Evolutionary conservation across 2,329 filamentous ascomycete genomes (phyloP), one percentile per base, ranked within the genome.

Genomic region (Cryphonectria japonica): DNA sequence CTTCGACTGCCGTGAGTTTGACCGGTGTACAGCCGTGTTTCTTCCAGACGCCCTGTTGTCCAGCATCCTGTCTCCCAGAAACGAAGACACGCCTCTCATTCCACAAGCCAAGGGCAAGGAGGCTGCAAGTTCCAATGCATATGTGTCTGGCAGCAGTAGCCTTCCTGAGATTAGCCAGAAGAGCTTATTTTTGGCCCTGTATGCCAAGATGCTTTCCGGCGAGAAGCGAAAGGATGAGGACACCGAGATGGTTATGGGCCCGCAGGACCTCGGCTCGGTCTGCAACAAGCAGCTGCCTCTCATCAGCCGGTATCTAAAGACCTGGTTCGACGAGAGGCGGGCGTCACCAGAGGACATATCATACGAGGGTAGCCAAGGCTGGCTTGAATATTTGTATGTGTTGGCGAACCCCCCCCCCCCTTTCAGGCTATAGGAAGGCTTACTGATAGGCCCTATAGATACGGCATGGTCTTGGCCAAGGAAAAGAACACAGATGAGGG

Each of bases 151-250:
- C 57, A 75, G 69, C 59, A n/a, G 69, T 5, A 75, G 78, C 8
- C 76, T 90, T 22, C 89, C 89, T 2, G 82, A 81, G 67, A 79
- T 98, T 67, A 98, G 95, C 78, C 94, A 98, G 79, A 97, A 95
- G 82, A 94, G 95, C 67, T 82, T 98, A 29, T 99, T 99, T 78
- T 86, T 99, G 14, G 92, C 94, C 0, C 84, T 98, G 4, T 99
- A 99, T 77, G 93, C 96, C 61, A 97, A 95, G 78, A 94, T 95
- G 78, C 88, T 98, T 74, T 92, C 95, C 0, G 96, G 96, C 1
- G 96, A 99, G 84, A 98, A 98, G 85, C 90, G 93, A 74, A 97
- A 95, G 81, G 93, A 97, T 76, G 96, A 99, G 80, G 95, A 98
- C 71, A 94, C 93, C 32, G 96, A 99, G 82, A 98, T 98, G 92